Conservation (phyloP, 305 asterid genomes). For the Solanum aculeatissimum region DNA sequence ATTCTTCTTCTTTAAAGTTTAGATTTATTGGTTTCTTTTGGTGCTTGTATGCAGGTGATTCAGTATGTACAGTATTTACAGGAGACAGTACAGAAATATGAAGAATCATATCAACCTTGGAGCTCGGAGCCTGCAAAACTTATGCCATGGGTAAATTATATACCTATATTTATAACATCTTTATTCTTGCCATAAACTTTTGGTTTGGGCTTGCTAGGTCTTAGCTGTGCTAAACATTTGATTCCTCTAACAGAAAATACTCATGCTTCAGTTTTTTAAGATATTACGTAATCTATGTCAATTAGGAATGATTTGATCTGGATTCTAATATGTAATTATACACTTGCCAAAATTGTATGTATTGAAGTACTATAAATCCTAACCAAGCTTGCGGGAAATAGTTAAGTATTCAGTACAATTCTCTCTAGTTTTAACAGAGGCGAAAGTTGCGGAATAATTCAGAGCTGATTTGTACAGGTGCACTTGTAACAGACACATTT, state of each 20-base stretch:
- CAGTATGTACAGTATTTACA: conserved; percentile 73
- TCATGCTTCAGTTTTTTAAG: not conserved
- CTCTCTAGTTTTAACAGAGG: not conserved
- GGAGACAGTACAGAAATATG: conserved; percentile 72
- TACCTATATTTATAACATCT: not conserved
- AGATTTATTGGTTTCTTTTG: not conserved
- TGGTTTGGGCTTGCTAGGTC: not conserved
- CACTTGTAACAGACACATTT: not conserved
- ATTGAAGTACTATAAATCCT: not conserved
- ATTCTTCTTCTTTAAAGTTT: not conserved
- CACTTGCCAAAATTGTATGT: not conserved
- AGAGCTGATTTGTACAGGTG: not conserved
- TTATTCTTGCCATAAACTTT: not conserved
- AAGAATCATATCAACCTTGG: conserved; percentile 79
- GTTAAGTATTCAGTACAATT: not conserved
- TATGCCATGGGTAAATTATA: conserved; percentile 80
- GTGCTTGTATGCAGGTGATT: conserved; percentile 54
- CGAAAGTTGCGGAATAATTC: not conserved
- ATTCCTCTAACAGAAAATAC: not conserved
- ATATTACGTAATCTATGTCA: not conserved
- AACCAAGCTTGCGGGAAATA: not conserved
- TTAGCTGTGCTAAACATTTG: not conserved
- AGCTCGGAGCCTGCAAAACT: conserved; percentile 81
- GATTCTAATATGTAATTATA: not conserved
- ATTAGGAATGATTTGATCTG: not conserved